Base-by-base conservation (phyloP, 495 filamentous ascomycete species). In the Glarea lozoyensis region DNA sequence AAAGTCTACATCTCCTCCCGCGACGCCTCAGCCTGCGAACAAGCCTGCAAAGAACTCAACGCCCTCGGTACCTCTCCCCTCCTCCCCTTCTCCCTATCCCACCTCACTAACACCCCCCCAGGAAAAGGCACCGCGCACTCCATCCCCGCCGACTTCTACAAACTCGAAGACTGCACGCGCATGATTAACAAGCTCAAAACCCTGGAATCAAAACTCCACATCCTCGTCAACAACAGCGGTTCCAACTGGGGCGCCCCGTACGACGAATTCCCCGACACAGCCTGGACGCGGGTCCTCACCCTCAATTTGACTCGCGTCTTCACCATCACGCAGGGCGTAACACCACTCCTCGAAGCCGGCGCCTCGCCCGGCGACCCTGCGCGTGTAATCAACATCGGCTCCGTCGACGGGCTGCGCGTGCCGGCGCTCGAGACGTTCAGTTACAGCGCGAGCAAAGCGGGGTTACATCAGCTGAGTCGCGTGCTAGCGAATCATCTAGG, bases 1-100 rank as follows among this genome's bases (percentile, higher is more conserved):
- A 86, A 78, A 29, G 85, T 89, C 22, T 89, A 89, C 61, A 88
- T 92, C 46, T 83, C 81, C 6, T 87, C 83, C 3, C 80, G 84
- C 32, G 81, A 82, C 54, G 67, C 64, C 20, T 70, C 72, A 54
- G 66, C 73, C 31, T 82, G 78, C 53, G 73, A 75, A 18, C 42
- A 74, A 46, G 78, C 78, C 7, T 71, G 63, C 45, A 61, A 60
- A 10, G 76, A 81, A 55, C 63, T 84, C 27, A 82, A 81, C 57
- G 75, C 67, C 6, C 56, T 79, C 11, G 75, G 75, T 39, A 48
- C 39, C 11, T 27, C 1, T 1, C 18, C 45, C n/a, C 16, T 24
- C 32, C 29, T 32, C 41, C 18, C 46, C 35, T 19, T 17, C 18
- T 16, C 31, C n/a, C n/a, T 18, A 17, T 20, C 13, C 16, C 12